Evolutionary conservation across 495 filamentous ascomycete genomes (phyloP).

Genomic region (Halenospora varia): DNA sequence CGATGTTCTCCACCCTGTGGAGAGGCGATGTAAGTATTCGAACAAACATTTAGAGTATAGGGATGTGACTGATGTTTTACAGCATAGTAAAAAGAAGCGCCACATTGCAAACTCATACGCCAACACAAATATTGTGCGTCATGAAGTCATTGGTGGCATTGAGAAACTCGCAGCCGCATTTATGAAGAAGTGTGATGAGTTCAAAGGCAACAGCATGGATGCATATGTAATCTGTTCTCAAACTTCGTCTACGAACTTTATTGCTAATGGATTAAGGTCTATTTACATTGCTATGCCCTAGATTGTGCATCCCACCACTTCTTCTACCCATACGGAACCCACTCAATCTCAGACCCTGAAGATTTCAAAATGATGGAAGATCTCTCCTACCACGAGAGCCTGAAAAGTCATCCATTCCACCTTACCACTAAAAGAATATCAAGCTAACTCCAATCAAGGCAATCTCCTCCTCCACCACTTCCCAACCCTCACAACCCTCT

Average conservation of each 20-base stretch:
- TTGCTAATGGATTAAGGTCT: slow-evolving; percentile 12
- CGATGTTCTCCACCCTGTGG: slow-evolving; percentile 19
- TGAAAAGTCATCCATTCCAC: slow-evolving; percentile 45
- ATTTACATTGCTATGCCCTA: slow-evolving; percentile 58
- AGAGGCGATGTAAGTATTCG: slow-evolving; percentile 12
- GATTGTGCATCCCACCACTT: slow-evolving; percentile 63
- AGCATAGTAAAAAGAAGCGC: slow-evolving; percentile 46
- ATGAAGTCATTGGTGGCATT: slow-evolving; percentile 48
- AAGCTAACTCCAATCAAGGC: slow-evolving; percentile 2
- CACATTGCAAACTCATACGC: slow-evolving; percentile 61
- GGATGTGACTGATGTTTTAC: neutral
- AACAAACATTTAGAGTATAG: neutral
- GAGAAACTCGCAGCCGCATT: slow-evolving; percentile 49
- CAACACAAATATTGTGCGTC: slow-evolving; percentile 58
- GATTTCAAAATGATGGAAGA: slow-evolving; percentile 62
- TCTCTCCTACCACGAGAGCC: slow-evolving; percentile 58
- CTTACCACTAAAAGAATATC: neutral
- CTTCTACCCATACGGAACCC: slow-evolving; percentile 56
- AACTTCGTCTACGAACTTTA: neutral
- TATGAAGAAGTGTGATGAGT: slow-evolving; percentile 41
- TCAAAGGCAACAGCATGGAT: slow-evolving; percentile 43
- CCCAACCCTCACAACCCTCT: slow-evolving; percentile 6
- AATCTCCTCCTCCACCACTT: slow-evolving; percentile 15
- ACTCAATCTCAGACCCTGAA: slow-evolving; percentile 44
- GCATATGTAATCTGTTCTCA: slow-evolving; percentile 41